Conservation (phyloP, 768 basidiomycete genomes). For the Termitomyces sp. region DNA sequence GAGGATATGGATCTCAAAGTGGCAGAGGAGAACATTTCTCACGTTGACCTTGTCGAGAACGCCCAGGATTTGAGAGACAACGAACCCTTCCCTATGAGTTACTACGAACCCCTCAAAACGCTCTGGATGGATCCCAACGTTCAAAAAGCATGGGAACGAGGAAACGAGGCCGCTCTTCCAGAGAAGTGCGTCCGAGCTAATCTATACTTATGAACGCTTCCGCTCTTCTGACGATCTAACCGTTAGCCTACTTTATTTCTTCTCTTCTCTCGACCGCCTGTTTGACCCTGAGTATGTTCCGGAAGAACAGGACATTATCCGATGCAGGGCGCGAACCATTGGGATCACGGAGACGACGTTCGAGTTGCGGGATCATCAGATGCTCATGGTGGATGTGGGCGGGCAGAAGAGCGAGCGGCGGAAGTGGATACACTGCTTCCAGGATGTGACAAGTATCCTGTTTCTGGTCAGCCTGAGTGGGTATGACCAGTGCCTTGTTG, state of each 20-base stretch:
- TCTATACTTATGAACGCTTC: neutral
- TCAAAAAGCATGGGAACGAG: constrained; percentile 72
- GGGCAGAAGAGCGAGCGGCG: constrained; percentile 92
- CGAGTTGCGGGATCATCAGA: constrained; percentile 70
- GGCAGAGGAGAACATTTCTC: constrained; percentile 51
- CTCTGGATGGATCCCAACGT: constrained; percentile 81
- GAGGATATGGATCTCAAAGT: constrained; percentile 84
- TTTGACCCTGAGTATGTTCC: constrained; percentile 74
- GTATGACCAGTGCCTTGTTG: constrained; percentile 92
- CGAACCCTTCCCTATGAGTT: constrained; percentile 73
- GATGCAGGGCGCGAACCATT: constrained; percentile 81
- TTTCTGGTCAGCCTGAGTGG: constrained; percentile 91
- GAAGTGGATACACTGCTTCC: constrained; percentile 95
- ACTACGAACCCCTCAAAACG: constrained; percentile 59
- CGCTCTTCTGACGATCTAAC: constrained; percentile 7
- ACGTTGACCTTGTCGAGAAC: constrained; percentile 62
- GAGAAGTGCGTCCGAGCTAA: constrained; percentile 59
- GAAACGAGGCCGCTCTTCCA: constrained; percentile 88
- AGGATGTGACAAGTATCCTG: constrained; percentile 90
- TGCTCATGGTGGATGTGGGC: constrained; percentile 92
- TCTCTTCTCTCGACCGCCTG: constrained; percentile 71
- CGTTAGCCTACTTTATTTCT: constrained; percentile 71
- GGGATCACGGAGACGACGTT: constrained; percentile 91
- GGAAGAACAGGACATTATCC: constrained; percentile 84
- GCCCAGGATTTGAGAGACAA: constrained; percentile 74